Percentiles rank a stretch among this genome's conserved stretches.
These are phyloP conservation scores for Periconia digitata DNA, from an alignment of 2,329 filamentous ascomycete genomes.

Conservation along the genomic window DNA sequence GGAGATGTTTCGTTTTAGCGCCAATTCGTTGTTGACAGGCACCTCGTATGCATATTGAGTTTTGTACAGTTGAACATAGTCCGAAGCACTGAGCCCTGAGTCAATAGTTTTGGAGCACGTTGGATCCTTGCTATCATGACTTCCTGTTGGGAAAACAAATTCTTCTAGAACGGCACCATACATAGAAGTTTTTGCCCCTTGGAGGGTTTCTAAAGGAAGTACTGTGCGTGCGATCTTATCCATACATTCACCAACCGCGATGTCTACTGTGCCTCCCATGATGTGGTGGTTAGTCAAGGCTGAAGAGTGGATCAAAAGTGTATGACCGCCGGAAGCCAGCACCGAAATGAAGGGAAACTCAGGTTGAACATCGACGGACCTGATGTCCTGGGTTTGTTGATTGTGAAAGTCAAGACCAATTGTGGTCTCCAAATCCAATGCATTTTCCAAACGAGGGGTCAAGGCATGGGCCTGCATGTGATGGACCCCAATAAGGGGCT, in stretches of 20 bases:
- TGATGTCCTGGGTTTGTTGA: neutral
- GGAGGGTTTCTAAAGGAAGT: constrained; percentile 63
- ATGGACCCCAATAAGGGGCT: constrained; percentile 83
- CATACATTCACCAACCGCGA: constrained; percentile 85
- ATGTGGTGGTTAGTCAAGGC: constrained; percentile 70
- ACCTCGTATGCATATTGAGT: constrained; percentile 57
- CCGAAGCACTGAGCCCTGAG: constrained; percentile 19
- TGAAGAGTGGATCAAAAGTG: constrained; percentile 76
- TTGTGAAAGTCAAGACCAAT: constrained; percentile 3
- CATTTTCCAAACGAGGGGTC: constrained; percentile 75
- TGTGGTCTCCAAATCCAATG: constrained; percentile 48
- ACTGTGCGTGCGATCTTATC: constrained; percentile 84
- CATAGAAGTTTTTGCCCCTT: constrained; percentile 64
- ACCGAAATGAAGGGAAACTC: constrained; percentile 84
- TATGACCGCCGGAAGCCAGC: constrained; percentile 90
- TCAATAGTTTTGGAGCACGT: neutral
- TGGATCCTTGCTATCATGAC: neutral
- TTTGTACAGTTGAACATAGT: constrained; percentile 18
- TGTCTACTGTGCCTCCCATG: constrained; percentile 72
- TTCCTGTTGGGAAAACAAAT: constrained; percentile 67
- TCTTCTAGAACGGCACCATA: constrained; percentile 79
- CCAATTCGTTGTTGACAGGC: constrained; percentile 61
- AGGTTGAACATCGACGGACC: constrained; percentile 43
- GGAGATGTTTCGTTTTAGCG: constrained; percentile 50
- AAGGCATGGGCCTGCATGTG: constrained; percentile 98